Base-by-base conservation (phyloP, 352 stramenopile genomes). In the Blastocystis hominis region DNA sequence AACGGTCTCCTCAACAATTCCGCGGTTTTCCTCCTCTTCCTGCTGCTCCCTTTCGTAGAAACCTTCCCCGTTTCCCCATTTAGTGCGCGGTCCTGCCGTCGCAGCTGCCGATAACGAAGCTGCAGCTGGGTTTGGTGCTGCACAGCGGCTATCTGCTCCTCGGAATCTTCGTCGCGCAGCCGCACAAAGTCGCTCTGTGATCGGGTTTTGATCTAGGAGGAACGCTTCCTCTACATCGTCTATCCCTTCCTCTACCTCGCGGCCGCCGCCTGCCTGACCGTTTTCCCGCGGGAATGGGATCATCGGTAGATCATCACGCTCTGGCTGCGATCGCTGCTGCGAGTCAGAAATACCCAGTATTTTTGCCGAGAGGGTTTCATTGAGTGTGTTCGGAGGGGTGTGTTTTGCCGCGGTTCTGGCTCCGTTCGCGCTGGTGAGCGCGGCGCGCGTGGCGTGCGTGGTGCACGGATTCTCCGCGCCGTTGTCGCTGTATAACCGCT, bases 1-100 rank as follows among this genome's bases (percentile, higher is more conserved):
- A 95, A 95, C 80, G 86, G 94, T 30, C 89, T 89, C 47, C 90
- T 95, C 79, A 94, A 95, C 75, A 93, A 94, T 86, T 94, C 94
- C 72, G 81, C 94, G 13, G 90, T 91, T 13, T 89, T 90, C 55
- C 68, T 91, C 30, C 80, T 95, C 20, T 91, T 92, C 24, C 68
- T 89, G 15, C 90, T 90, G 2, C 80, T 86, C 0, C 72, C 79
- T 0, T 3, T 92, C 4, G 17, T 86, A 46, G 90, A 92, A 4
- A 70, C 4, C 5, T 70, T 42, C 62, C 34, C 46, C 62, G 40
- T 40, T 2, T 42, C 24, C 42, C 24, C 2, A 2, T 64, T n/a
- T 64, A 64, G 62, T 47, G 24, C 24, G 36, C 34, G 50, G 7
- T 72, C 9, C 42, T 72, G 5, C 63, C 9, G 2, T 44, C 20